Conservation (phyloP, 495 filamentous ascomycete species). For the Trichoderma gamsii region DNA sequence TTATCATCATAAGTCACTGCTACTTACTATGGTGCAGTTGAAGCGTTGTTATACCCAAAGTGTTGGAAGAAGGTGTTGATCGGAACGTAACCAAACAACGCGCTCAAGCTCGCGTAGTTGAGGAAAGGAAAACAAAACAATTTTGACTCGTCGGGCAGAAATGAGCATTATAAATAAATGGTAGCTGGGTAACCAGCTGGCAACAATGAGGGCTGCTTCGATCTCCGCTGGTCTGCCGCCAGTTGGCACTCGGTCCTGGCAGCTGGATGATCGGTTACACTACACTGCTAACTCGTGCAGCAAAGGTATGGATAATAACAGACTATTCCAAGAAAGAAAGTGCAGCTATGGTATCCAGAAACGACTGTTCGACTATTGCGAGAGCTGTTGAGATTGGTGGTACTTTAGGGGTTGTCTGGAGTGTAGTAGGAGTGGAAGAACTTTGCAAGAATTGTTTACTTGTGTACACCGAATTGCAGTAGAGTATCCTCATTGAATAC, state of each 20-base stretch:
- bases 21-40: not conserved
- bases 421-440: not conserved
- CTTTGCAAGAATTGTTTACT: not conserved
- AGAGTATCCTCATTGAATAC: too few relatives aligned
- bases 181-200: not conserved
- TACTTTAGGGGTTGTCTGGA: not conserved
- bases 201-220: not conserved
- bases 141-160: not conserved
- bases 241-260: not conserved
- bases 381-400: not conserved
- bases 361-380: not conserved
- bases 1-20: too few relatives aligned
- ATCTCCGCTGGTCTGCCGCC: not conserved
- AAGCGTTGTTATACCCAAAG: not conserved
- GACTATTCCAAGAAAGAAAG: not conserved
- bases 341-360: not conserved
- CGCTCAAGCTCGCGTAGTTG: not conserved
- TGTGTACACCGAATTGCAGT: not conserved
- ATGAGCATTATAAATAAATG: not conserved
- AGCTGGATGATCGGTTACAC: not conserved
- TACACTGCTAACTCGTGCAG: not conserved
- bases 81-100: not conserved
- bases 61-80: not conserved
- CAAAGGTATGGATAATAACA: not conserved
- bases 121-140: not conserved